These are phyloP conservation scores for Daedalea quercina DNA, from an alignment of 768 basidiomycete species.

Conservation along the genomic window DNA sequence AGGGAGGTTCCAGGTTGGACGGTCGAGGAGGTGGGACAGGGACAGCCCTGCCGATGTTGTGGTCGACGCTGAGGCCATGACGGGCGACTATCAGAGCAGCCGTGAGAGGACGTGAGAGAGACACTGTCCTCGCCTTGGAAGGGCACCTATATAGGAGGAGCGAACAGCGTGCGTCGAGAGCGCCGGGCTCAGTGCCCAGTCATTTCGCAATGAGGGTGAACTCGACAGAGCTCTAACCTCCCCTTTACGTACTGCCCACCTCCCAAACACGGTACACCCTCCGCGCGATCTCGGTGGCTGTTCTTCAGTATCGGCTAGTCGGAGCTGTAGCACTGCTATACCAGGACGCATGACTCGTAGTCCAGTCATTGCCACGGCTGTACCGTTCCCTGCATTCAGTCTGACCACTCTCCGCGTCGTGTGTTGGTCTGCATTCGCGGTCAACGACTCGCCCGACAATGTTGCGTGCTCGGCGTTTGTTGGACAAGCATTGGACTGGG, in stretches of 20 bases:
- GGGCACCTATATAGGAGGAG: not conserved
- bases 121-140: not conserved
- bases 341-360: too few relatives aligned
- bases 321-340: not conserved
- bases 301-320: not conserved
- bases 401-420: too few relatives aligned
- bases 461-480: not conserved
- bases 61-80: not conserved
- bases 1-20: slow-evolving; percentile 19
- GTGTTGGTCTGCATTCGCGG: too few relatives aligned
- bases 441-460: too few relatives aligned
- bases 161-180: not conserved
- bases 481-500: not conserved
- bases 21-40: slow-evolving; percentile 15
- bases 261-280: too few relatives aligned
- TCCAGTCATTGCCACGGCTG: too few relatives aligned
- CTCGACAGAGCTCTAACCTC: not conserved
- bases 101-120: slow-evolving; percentile 4
- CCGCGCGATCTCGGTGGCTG: not conserved
- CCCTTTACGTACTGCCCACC: not conserved
- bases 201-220: not conserved
- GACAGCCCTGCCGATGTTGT: slow-evolving; percentile 7
- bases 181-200: not conserved
- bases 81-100: slow-evolving; percentile 7
- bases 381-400: too few relatives aligned